Conservation (phyloP, 2,329 filamentous ascomycete species). For the Aspergillus vadensis region DNA sequence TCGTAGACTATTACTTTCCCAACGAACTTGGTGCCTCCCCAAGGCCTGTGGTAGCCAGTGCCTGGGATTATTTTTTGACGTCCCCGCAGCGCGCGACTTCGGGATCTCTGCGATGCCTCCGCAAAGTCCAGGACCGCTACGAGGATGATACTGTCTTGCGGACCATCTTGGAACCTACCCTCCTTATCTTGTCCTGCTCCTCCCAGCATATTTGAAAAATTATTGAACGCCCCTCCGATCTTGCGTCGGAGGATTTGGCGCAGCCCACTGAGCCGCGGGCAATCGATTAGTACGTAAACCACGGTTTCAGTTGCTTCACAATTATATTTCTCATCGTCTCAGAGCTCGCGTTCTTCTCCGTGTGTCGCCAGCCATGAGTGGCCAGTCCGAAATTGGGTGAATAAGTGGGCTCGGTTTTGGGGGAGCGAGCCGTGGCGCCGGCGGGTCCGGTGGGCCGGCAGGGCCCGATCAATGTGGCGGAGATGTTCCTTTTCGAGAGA, state of each 20-base stretch:
- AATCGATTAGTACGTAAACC: slow-evolving; percentile 24
- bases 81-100: slow-evolving; percentile 7
- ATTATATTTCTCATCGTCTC: slow-evolving; percentile 18
- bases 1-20: slow-evolving; percentile 4
- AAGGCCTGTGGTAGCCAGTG: slow-evolving; percentile 13
- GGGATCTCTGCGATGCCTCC: slow-evolving; percentile 12
- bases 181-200: slow-evolving; percentile 14
- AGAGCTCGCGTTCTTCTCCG: slow-evolving; percentile 14
- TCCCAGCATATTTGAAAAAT: slow-evolving; percentile 25
- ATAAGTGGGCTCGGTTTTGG: slow-evolving; percentile 20
- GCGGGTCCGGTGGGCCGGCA: slow-evolving; percentile 13
- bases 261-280: slow-evolving; percentile 18
- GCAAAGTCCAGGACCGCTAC: slow-evolving; percentile 15
- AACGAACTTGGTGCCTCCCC: slow-evolving; percentile 21
- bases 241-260: not conserved
- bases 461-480: slow-evolving; percentile 9
- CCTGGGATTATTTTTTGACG: not conserved
- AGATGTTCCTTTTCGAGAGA: slow-evolving; percentile 14
- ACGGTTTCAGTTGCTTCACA: slow-evolving; percentile 25
- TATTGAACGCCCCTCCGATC: slow-evolving; percentile 23
- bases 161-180: not conserved
- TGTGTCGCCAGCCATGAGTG: slow-evolving; percentile 26
- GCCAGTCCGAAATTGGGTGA: slow-evolving; percentile 26
- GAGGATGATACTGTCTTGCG: not conserved
- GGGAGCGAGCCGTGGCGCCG: slow-evolving; percentile 16